Base-by-base conservation (phyloP, 2,329 filamentous ascomycete species). In the Fusarium robinianum region DNA sequence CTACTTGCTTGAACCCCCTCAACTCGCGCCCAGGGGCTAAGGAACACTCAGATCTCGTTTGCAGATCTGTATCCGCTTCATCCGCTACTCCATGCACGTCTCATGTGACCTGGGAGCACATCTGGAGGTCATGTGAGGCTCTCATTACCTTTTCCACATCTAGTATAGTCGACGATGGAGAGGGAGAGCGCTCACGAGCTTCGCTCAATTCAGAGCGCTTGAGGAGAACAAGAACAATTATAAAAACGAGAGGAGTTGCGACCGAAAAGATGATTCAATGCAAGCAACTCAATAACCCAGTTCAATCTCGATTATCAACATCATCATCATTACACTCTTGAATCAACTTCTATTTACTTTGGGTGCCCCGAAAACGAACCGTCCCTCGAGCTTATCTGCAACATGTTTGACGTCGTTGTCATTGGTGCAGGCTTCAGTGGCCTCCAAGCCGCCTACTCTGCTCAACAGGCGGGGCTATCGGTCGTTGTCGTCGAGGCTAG, bases 401-500 rank as follows among this genome's bases (percentile, higher is more conserved):
- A 1, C 9, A 57, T 57, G 49, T 38, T 59, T 23, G 57, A 69
- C 18, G 61, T 67, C 4, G 38, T 72, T 10, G 58, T 78, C 9
- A 57, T 78, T n/a, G 76, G 75, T 3, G 75, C 72, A 0, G 75
- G 75, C 4, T 58, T 73, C 9, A 63, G 63, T 12, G 69, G 66
- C 12, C 64, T 72, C 8, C 50, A 63, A 15, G 70, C 72, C 0
- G 72, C 72, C 1, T 34, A 60, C 6, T 53, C 62, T 2, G 47
- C 74, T 3, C 57, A 67, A 4, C 36, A 57, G 1, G 65, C 66
- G 0, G 71, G 71, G 2, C 57, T 74, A 5, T 67, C 67, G 0
- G 63, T 66, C n/a, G 43, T 72, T 0, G 66, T 80, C 0, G 61
- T 80, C 2, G 78, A 80, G 51, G 76, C 76, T 2, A 65, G 71